Base-by-base conservation (phyloP, 2,329 filamentous ascomycete species). In the Ophiostoma quercus region DNA sequence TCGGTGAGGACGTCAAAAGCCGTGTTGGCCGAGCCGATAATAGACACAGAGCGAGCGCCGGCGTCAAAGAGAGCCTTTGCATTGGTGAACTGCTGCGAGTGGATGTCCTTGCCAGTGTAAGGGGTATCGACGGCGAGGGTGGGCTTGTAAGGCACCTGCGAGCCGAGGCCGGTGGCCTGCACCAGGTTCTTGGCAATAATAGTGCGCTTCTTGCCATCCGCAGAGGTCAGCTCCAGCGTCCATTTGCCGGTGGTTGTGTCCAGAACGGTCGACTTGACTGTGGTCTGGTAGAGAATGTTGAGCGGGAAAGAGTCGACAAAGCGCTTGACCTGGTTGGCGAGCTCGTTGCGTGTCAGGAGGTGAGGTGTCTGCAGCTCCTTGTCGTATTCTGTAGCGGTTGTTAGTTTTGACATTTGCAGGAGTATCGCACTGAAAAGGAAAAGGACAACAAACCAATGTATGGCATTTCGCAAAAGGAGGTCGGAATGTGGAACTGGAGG, bases 401-500 rank as follows among this genome's bases (percentile, higher is more conserved):
- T 47, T 7, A 47, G 43, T 47, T 8, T 16, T 19, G 16, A n/a
- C 6, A 2, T 6, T 19, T 47, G 3, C 16, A n/a, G 3, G 51
- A 25, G n/a, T 8, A 25, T 29, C 9, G 8, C 22, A 25, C 19
- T 16, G 7, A 51, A n/a, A 19, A 16, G 3, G 14, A 29, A 32
- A 7, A 25, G 9, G 22, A 57, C 8, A 14, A 62, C 57, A 32
- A 3, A 62, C 57, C 57, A 32, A 62, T 29, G n/a, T 62, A 62
- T 11, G 57, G 57, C 25, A 62, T 14, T 14, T 62, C 57, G 25
- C 57, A 29, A 34, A 62, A 34, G 57, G 57, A 62, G 25, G 57
- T 62, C 4, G 57, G 57, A 25, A 62, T 34, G 57, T 62, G 57
- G 57, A 62, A 62, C 57, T 62, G 57, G 57, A 62, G 57, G 25